phyloP scores from a whole-genome alignment of 257 asterid species.

The Eucommia ulmoides region DNA sequence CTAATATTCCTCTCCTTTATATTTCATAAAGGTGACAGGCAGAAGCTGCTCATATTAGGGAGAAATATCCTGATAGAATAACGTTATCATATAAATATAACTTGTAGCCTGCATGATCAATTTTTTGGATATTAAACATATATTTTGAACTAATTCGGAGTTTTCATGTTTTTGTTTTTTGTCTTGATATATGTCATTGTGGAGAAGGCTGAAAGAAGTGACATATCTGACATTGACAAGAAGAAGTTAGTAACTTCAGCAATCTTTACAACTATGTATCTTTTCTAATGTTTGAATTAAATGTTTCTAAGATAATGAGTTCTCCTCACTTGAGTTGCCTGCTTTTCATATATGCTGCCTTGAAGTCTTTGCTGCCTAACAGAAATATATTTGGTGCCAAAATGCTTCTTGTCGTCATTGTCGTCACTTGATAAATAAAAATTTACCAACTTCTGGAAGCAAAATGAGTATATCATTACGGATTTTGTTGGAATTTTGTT shows the following conservation, averaged over 20 bases:
- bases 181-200: slow-evolving; percentile 32
- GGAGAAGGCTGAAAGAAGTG: slow-evolving; percentile 51
- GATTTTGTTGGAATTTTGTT: no score
- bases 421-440: no score
- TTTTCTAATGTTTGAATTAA: neutral
- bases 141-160: neutral
- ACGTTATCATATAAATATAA: slow-evolving; percentile 33
- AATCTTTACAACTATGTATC: neutral
- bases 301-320: no score
- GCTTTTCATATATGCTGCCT: no score
- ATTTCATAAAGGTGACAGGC: slow-evolving; percentile 17
- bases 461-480: no score
- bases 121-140: slow-evolving; percentile 1
- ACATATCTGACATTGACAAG: slow-evolving; percentile 90
- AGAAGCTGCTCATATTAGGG: slow-evolving; percentile 52
- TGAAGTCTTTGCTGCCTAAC: no score
- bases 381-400: no score
- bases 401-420: no score
- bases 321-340: no score
- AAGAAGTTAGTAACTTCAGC: slow-evolving; percentile 49
- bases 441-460: no score
- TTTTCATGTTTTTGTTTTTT: slow-evolving; percentile 6
- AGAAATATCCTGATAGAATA: slow-evolving; percentile 91
- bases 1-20: neutral
- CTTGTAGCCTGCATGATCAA: neutral